phyloP scores from a whole-genome alignment of 1,284 basidiomycete species.

The Laetiporus sulphureus region DNA sequence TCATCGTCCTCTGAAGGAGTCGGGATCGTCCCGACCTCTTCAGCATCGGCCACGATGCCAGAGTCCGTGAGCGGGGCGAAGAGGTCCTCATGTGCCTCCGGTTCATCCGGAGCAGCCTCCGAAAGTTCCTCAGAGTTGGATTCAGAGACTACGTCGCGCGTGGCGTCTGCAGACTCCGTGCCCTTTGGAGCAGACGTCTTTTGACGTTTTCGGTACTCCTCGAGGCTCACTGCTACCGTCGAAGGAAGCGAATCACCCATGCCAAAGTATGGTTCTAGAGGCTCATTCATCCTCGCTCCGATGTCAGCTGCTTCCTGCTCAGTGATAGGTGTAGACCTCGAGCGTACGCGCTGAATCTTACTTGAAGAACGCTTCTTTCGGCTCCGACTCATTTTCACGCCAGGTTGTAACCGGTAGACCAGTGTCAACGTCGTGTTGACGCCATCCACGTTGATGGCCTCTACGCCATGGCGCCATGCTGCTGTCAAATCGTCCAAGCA shows the following conservation, averaged over 20 bases:
- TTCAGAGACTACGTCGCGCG: too few species aligned
- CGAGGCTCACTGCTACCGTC: constrained; percentile 18
- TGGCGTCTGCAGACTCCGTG: constrained; percentile 2
- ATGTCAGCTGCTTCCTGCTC: constrained; percentile 36
- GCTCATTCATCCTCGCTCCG: constrained; percentile 57
- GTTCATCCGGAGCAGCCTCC: background rate
- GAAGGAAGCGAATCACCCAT: constrained; percentile 15
- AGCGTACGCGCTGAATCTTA: background rate
- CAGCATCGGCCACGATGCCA: background rate
- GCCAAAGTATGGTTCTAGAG: constrained; percentile 8
- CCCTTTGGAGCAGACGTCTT: background rate
- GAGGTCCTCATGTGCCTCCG: background rate
- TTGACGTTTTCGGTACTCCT: constrained; percentile 7
- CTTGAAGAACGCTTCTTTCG: background rate
- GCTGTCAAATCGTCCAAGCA: constrained; percentile 28
- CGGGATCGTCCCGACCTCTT: constrained; percentile 4
- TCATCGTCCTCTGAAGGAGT: constrained; percentile 9
- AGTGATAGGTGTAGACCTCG: constrained; percentile 2
- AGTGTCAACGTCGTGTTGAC: constrained; percentile 39
- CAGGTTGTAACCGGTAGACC: constrained; percentile 41
- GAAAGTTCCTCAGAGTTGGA: too few species aligned
- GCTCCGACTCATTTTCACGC: constrained; percentile 6
- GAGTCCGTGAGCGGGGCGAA: background rate
- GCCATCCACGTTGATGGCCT: constrained; percentile 28
- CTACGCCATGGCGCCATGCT: constrained; percentile 26